Base-by-base conservation (phyloP, 202 grass and related monocot species). In the Panicum hallii region DNA sequence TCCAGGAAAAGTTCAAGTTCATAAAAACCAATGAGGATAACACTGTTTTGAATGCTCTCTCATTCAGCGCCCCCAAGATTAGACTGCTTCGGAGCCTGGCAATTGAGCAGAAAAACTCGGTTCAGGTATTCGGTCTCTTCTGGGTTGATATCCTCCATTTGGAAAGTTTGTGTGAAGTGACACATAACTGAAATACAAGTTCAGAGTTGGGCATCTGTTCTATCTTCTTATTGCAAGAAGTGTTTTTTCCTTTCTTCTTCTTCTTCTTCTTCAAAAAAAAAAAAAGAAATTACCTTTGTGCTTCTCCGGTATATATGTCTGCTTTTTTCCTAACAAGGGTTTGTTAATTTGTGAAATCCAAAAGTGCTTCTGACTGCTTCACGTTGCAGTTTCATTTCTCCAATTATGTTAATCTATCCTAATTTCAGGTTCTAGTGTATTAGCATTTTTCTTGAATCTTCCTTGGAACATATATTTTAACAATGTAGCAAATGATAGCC, bases 31-130 rank as follows among this genome's bases (percentile, higher is more conserved):
- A 88, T 55, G 88, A 99, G 14, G 79, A 87, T 42, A 82, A 77
- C 52, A 75, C 74, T 72, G 17, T 83, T 71, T 48, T 99, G 50
- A 81, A 20, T 22, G 88, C 91, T 30, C 47, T 99, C 45, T 99
- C 96, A 4, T 99, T 90, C 62, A 79, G n/a, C 7, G 45, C 86
- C 30, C 84, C 91, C 7, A 96, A 92, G 91, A 92, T 96, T 75
- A 94, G 97, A 87, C 72, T 90, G 13, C 83, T 99, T 19, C 82
- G 97, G 7, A 92, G 91, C 74, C 88, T 99, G 71, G 84, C 86
- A 22, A 84, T 99, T 62, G 88, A 94, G 77, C 88, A 90, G 61
- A 83, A 81, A 48, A 83, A 70, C 78, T 81, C 84, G 2, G 82
- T 92, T 60, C 86, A 89, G 91, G 96, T 95, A 94, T 11, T 66